phyloP scores from a whole-genome alignment of 2,329 filamentous ascomycete genomes.

The Corniculantispora saksenae region DNA sequence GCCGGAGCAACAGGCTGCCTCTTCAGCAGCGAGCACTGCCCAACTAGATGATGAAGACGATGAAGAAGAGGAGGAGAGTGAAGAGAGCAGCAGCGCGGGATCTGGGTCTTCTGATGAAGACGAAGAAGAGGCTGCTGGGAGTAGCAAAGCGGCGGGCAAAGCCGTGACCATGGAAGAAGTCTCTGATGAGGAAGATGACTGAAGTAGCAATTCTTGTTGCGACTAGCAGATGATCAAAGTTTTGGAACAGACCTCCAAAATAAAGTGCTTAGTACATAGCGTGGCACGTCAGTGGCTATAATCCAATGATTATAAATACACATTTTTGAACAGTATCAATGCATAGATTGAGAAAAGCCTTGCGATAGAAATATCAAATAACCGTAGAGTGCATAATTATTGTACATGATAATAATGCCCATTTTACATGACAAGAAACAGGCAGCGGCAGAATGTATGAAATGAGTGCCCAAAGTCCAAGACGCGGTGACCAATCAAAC shows the following conservation, averaged over 20 bases:
- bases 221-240: not conserved
- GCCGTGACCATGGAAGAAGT: constrained; percentile 50
- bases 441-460: not conserved
- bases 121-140: constrained; percentile 16
- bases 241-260: not conserved
- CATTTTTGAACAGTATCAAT: not conserved
- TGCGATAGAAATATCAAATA: not conserved
- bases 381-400: not conserved
- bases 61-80: not conserved
- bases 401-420: constrained; percentile 1
- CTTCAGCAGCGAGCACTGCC: not conserved
- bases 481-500: no score
- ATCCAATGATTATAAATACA: not conserved
- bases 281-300: not conserved
- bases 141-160: constrained; percentile 44
- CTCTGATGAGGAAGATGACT: constrained; percentile 40
- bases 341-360: not conserved
- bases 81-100: not conserved
- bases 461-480: no score
- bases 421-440: not conserved
- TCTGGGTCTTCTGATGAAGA: constrained; percentile 9
- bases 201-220: constrained; percentile 24
- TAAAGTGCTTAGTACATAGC: not conserved
- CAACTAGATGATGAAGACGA: not conserved
- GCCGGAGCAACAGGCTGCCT: constrained; percentile 4